A percentile compares a stretch with the other conserved stretches of the same genome.
Conservation (phyloP, 768 basidiomycete genomes). For the Suillus occidentalis region DNA sequence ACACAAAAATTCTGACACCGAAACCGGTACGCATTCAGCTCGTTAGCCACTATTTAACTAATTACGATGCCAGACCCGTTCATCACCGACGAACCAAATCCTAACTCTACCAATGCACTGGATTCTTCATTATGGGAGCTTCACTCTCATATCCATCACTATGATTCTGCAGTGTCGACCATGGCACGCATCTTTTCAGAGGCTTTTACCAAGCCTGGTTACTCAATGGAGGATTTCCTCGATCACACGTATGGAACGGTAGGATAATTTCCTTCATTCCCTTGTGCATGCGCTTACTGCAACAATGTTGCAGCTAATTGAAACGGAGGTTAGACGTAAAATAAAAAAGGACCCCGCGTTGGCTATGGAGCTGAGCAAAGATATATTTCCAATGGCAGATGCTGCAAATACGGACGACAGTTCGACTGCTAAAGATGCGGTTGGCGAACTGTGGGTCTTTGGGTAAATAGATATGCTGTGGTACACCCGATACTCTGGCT, state of each 20-base stretch:
- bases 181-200: constrained; percentile 84
- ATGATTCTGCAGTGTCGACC: constrained; percentile 85
- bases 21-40: constrained; percentile 33
- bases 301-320: constrained; percentile 63
- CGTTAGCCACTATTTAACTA: neutral
- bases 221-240: constrained; percentile 92
- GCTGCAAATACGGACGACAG: constrained; percentile 11
- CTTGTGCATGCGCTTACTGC: constrained; percentile 8
- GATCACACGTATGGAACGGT: constrained; percentile 92
- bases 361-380: constrained; percentile 40
- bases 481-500: neutral
- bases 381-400: constrained; percentile 31
- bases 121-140: constrained; percentile 95
- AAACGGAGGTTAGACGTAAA: constrained; percentile 76
- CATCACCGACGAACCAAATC: constrained; percentile 62
- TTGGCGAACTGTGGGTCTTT: constrained; percentile 52
- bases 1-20: constrained; percentile 52
- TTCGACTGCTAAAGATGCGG: constrained; percentile 30
- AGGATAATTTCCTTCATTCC: constrained; percentile 22
- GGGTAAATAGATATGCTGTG: constrained; percentile 13
- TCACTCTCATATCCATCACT: constrained; percentile 73
- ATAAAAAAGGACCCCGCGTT: constrained; percentile 79
- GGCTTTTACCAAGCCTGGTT: constrained; percentile 91
- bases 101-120: constrained; percentile 74
- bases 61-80: constrained; percentile 62